Evolutionary conservation across 352 stramenopile species (phyloP).

Genomic region (Pythium vanterpoolii): DNA sequence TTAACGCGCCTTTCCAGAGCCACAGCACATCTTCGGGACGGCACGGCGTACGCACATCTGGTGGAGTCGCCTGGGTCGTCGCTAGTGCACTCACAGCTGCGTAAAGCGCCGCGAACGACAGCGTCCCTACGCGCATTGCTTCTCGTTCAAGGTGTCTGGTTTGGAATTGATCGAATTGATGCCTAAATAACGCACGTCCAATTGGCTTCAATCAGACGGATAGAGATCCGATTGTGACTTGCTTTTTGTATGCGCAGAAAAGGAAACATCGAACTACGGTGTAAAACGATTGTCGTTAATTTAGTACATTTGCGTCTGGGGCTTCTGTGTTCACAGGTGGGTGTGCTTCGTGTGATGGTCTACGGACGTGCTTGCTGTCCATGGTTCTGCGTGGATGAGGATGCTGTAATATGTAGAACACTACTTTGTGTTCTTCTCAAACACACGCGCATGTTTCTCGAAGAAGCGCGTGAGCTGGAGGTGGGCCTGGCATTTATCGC

Average conservation of each 20-base stretch:
- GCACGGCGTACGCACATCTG: slow-evolving; percentile 19
- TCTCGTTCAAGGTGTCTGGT: neutral
- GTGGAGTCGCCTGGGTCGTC: neutral
- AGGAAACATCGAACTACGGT: too few relatives aligned
- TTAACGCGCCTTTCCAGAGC: slow-evolving; percentile 72
- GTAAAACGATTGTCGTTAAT: too few relatives aligned
- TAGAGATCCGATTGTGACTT: too few relatives aligned
- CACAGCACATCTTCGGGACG: slow-evolving; percentile 50
- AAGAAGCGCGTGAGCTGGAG: slow-evolving; percentile 25
- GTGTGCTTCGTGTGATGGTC: neutral
- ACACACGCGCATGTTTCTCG: slow-evolving; percentile 27
- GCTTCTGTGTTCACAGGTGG: too few relatives aligned
- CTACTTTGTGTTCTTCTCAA: slow-evolving; percentile 30
- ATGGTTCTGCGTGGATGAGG: neutral
- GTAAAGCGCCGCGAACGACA: slow-evolving; percentile 7
- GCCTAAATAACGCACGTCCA: slow-evolving; percentile 17
- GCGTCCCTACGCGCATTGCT: slow-evolving; percentile 4
- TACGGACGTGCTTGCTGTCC: neutral
- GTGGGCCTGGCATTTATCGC: slow-evolving; percentile 11
- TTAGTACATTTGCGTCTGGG: too few relatives aligned
- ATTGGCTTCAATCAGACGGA: slow-evolving; percentile 8
- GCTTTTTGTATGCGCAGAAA: too few relatives aligned
- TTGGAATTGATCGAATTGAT: neutral
- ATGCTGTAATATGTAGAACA: neutral
- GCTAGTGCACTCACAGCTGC: neutral